Conservation (phyloP, 2,329 filamentous ascomycete species). For the Aspergillus pseudonomiae region DNA sequence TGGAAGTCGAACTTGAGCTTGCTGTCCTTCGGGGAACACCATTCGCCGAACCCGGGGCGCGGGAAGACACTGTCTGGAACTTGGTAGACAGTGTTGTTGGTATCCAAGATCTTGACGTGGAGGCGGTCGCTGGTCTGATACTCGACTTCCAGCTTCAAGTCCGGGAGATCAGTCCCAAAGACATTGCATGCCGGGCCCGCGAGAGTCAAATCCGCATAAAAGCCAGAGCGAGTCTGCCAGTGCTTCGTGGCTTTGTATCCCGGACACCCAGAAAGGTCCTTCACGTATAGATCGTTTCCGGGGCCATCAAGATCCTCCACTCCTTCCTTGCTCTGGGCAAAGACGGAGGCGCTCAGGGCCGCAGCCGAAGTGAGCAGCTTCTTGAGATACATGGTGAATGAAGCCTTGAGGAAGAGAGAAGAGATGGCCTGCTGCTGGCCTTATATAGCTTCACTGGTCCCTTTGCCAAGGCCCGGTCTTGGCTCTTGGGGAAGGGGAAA, state of each 20-base stretch:
- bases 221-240: not conserved
- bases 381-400: not conserved
- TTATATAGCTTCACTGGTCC: not conserved
- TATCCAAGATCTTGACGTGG: constrained; percentile 58
- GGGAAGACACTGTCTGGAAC: not conserved
- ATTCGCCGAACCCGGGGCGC: not conserved
- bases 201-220: constrained; percentile 65
- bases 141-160: constrained; percentile 57
- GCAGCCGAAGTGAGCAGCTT: not conserved
- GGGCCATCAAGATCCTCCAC: not conserved
- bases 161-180: constrained; percentile 57
- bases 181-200: constrained; percentile 65
- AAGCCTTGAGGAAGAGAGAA: not conserved
- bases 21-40: not conserved
- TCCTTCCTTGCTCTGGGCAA: not conserved
- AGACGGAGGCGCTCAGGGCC: not conserved
- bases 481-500: not conserved
- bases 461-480: not conserved
- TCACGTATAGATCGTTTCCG: not conserved
- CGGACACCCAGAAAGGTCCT: not conserved
- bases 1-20: not conserved
- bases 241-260: not conserved
- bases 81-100: not conserved
- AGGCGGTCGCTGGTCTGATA: constrained; percentile 63
- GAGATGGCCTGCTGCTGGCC: not conserved